Evolutionary conservation across 2,329 filamentous ascomycete genomes (phyloP).

Genomic region (Clonostachys solani): DNA sequence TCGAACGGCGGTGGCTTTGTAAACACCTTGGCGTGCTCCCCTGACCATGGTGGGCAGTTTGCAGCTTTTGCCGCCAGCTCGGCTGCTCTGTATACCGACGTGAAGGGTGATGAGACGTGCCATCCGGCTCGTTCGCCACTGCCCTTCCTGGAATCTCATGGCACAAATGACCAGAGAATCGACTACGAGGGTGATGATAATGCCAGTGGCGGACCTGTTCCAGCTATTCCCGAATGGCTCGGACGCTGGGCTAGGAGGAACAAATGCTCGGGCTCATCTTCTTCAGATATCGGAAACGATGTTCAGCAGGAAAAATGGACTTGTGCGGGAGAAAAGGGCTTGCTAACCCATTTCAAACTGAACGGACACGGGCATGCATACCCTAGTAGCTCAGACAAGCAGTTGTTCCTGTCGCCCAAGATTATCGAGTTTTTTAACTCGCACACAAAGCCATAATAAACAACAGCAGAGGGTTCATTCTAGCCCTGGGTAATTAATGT

Average conservation of each 20-base stretch:
- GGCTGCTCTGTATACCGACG: conserved; percentile 35
- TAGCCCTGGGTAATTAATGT: too few relatives aligned
- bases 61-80: conserved; percentile 34
- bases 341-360: not conserved
- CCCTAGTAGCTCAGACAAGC: not conserved
- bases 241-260: conserved; percentile 27
- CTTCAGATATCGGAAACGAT: not conserved
- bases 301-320: not conserved
- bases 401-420: not conserved
- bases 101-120: conserved; percentile 16
- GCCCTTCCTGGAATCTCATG: conserved; percentile 1
- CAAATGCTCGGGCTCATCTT: conserved; percentile 1
- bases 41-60: conserved; percentile 26
- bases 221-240: conserved; percentile 33
- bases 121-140: conserved; percentile 18
- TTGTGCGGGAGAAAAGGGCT: not conserved
- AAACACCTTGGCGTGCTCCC: conserved; percentile 33
- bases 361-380: not conserved
- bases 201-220: conserved; percentile 34
- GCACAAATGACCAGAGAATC: not conserved
- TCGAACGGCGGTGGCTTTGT: conserved; percentile 41
- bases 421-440: not conserved
- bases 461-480: too few relatives aligned
- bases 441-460: too few relatives aligned
- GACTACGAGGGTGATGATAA: conserved; percentile 16